Percentiles rank a stretch among this genome's conserved stretches.
Evolutionary conservation across 192 early-diverging fungal species (phyloP).

Genomic region (Backusella psychrophila): DNA sequence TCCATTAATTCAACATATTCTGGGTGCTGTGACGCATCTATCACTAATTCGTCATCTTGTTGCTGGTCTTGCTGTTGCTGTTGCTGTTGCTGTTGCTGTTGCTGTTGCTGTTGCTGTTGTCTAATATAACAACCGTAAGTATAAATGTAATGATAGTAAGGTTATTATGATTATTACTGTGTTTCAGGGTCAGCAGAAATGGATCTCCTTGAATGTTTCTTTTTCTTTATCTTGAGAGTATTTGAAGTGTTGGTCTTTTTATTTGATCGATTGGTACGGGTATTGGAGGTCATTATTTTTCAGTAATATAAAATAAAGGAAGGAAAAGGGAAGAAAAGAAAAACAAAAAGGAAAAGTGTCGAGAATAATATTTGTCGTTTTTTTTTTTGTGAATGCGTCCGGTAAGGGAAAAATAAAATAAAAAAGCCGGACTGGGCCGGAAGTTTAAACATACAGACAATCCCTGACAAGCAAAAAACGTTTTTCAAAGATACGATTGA

Average conservation of each 20-base stretch:
- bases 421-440: neutral
- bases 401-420: neutral
- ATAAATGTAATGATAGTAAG: neutral
- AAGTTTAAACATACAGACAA: neutral
- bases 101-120: neutral
- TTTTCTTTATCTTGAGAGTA: neutral
- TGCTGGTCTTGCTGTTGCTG: neutral
- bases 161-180: neutral
- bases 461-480: neutral
- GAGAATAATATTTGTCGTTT: neutral
- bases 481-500: neutral
- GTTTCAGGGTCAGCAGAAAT: constrained; percentile 1
- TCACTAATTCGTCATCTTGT: neutral
- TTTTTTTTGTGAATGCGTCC: neutral
- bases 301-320: neutral
- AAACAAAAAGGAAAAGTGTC: neutral
- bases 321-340: neutral
- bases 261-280: neutral
- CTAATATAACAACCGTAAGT: neutral
- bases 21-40: constrained; percentile 6
- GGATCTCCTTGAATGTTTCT: neutral
- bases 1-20: constrained; percentile 9
- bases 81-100: too few relatives aligned
- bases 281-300: neutral
- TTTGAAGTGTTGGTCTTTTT: neutral